phyloP scores from a whole-genome alignment of 208 protist species.

The Naegleria lovaniensis region DNA sequence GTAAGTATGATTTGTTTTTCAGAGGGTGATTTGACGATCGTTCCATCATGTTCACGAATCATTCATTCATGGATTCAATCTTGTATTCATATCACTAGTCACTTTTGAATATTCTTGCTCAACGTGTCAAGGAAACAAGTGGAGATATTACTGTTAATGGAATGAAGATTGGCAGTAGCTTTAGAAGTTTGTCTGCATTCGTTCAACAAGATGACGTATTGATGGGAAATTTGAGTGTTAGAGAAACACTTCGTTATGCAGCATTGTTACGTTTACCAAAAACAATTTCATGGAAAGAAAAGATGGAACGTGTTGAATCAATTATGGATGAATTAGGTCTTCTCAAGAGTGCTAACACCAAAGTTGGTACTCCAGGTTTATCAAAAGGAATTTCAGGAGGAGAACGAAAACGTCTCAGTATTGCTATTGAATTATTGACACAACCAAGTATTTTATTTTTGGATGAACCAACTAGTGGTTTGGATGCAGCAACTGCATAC shows the following conservation, averaged over 20 bases:
- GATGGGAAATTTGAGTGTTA: conserved; percentile 68
- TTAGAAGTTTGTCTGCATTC: conserved; percentile 49
- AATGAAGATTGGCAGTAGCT: background rate
- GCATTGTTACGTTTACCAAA: conserved; percentile 1
- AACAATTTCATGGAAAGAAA: conserved; percentile 46
- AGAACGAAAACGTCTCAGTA: conserved; percentile 27
- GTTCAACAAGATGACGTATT: conserved; percentile 82
- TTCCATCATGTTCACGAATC: too few relatives aligned
- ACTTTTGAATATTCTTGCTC: conserved; percentile 12
- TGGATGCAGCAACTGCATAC: conserved; percentile 41
- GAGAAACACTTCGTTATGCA: conserved; percentile 68
- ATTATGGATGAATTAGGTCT: conserved; percentile 61
- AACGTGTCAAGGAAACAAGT: background rate
- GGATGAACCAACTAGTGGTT: conserved; percentile 53
- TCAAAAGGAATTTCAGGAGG: conserved; percentile 40
- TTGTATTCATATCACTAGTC: background rate
- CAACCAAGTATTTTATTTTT: conserved; percentile 24
- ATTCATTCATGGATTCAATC: too few relatives aligned
- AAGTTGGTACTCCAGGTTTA: conserved; percentile 45
- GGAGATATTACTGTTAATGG: background rate
- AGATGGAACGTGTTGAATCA: conserved; percentile 66
- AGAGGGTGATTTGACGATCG: too few relatives aligned
- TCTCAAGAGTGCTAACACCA: conserved; percentile 57
- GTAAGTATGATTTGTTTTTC: background rate
- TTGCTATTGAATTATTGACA: conserved; percentile 30